Evolutionary conservation across 768 basidiomycete species (phyloP), one percentile per base, ranked within the genome.

Genomic region (Saitozyma podzolica): DNA sequence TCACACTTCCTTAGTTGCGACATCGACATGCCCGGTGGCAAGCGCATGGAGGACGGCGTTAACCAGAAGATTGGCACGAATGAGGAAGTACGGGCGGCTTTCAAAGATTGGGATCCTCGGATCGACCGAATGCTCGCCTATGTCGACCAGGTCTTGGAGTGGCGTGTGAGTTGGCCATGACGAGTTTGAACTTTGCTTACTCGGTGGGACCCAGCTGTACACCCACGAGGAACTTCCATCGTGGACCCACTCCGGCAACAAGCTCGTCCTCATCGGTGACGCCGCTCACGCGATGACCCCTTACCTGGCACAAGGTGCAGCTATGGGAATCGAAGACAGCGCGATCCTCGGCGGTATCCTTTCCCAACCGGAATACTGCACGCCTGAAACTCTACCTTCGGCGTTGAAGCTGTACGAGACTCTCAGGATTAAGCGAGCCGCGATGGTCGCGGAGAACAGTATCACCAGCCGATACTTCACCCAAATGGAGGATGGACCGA

Each of bases 241-340:
- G 9, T 50, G 67, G 61, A n/a, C 51, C 40, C 29, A 29, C 29
- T 5, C 29, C 29, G 29, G 29, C 29, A 29, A 29, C 29, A 29
- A 29, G 29, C 29, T 69, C 8, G 42, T 66, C 2, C 41, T 69
- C 29, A 56, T 69, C 20, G 68, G 68, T 14, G 68, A 69, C 59
- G 61, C 68, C 7, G 49, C 48, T 9, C 68, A 69, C 56, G 64
- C 53, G 45, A 66, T 66, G 51, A 37, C 50, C 5, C 68, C 68
- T 4, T 65, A 59, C 52, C 62, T 61, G 17, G 64, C 59, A 16
- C 51, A 53, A 41, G 68, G 68, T 11, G 64, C 68, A 0, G 53
- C 62, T 16, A 49, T 54, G 9, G 68, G 60, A 10, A 56, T 69
- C 6, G 49, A 51, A 41, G 68, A 69, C 59, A 56, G 49, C 9